phyloP scores from a whole-genome alignment of 208 protist species.

The Balamuthia mandrillaris region DNA sequence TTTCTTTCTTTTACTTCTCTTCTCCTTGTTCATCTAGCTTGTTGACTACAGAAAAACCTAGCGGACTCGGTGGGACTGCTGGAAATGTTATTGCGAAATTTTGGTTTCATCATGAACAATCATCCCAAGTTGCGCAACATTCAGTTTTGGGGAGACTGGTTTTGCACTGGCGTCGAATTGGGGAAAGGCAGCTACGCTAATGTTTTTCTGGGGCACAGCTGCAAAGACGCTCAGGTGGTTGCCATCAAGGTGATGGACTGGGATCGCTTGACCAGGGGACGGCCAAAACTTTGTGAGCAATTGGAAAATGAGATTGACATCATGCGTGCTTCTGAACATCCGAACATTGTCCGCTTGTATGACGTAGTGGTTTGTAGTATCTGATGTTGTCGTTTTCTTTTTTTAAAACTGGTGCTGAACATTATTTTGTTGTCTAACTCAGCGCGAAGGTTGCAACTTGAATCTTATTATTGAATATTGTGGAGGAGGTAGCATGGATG shows the following conservation, averaged over 20 bases:
- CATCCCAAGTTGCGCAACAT: neutral
- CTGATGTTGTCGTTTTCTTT: no score
- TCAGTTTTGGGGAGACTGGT: neutral
- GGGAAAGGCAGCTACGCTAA: slow-evolving; percentile 10
- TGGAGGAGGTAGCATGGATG: neutral
- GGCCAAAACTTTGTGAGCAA: neutral
- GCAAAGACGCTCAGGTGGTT: slow-evolving; percentile 15
- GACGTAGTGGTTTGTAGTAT: neutral
- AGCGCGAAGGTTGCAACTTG: neutral
- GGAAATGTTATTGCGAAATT: neutral
- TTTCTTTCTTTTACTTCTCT: neutral
- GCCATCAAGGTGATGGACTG: slow-evolving; percentile 26
- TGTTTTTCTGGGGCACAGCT: slow-evolving; percentile 12
- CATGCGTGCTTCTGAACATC: slow-evolving; percentile 20
- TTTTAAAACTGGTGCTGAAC: no score
- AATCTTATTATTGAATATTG: slow-evolving; percentile 33
- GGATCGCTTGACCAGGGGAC: neutral
- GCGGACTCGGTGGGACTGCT: neutral
- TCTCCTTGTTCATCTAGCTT: neutral
- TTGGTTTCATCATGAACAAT: neutral
- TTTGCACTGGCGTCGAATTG: slow-evolving; percentile 5
- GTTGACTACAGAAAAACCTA: neutral
- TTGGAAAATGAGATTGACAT: slow-evolving; percentile 30
- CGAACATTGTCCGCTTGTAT: slow-evolving; percentile 30
- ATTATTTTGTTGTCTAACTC: no score